These are phyloP conservation scores for Suaeda aralocaspica DNA, from an alignment of 148 eudicot species.

Conservation along the genomic window DNA sequence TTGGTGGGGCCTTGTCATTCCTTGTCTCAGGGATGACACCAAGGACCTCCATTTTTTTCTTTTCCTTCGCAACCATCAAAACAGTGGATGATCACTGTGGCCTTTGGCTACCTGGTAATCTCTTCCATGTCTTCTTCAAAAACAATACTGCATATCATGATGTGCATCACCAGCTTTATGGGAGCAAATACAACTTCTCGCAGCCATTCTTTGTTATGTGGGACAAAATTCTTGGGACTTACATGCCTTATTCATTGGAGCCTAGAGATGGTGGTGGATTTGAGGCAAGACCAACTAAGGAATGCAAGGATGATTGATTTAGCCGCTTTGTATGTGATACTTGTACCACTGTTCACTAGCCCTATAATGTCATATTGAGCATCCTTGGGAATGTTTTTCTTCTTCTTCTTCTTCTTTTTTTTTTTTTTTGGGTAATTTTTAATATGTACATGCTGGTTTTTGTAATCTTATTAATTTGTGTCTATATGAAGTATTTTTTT, in stretches of 20 bases:
- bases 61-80: constrained; percentile 80
- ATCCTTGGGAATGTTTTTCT: constrained; percentile 17
- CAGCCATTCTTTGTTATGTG: constrained; percentile 90
- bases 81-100: constrained; percentile 96
- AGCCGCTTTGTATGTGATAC: constrained; percentile 24
- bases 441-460: constrained; percentile 28
- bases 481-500: constrained; percentile 28
- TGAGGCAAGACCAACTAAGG: constrained; percentile 72
- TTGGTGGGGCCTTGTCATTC: constrained; percentile 67
- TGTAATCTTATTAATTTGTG: constrained; percentile 30
- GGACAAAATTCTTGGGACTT: constrained; percentile 91
- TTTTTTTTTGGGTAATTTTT: too few species aligned
- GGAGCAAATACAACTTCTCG: constrained; percentile 79
- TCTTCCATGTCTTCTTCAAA: constrained; percentile 61
- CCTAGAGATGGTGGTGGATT: constrained; percentile 68
- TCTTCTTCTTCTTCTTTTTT: neutral
- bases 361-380: constrained; percentile 16
- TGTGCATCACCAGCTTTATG: constrained; percentile 90
- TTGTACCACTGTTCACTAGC: constrained; percentile 29
- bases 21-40: constrained; percentile 81
- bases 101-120: constrained; percentile 81
- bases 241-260: constrained; percentile 82
- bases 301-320: constrained; percentile 49
- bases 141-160: constrained; percentile 93
- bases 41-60: constrained; percentile 68